Evolutionary conservation across 768 basidiomycete species (phyloP), one percentile per base, ranked within the genome.

Genomic region (Boletellus ananiceps): DNA sequence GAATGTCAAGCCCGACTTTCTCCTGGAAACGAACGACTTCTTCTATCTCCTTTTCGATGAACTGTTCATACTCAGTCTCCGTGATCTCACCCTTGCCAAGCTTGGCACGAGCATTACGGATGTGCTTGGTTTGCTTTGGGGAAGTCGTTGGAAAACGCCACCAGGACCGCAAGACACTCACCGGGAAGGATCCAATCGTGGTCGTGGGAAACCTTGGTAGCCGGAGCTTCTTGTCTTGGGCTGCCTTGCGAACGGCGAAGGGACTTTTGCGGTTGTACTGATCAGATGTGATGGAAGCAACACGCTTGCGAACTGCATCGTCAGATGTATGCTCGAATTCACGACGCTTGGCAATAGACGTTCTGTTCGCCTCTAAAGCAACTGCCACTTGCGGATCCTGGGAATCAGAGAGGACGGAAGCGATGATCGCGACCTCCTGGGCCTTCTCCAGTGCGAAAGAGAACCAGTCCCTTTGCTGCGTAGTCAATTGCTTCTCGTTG

Each of bases 121-220:
- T 99, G 73, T 98, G 94, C 74, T 95, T 97, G 65, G 96, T 99
- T 86, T 99, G 96, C 83, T 88, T 63, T 23, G 34, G 25, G 15
- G 50, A 47, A 55, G 33, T 54, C 14, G 48, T 59, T 33, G 57
- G 54, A 43, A 46, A 37, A 27, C 2, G n/a, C 29, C 19, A 23
- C 15, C 40, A 31, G 9, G 19, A 29, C 14, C 40, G 37, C 11
- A 33, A n/a, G 46, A 16, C 47, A 69, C 78, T 44, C 64, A 86
- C 85, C 60, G 94, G 95, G 91, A 96, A 97, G 27, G 95, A 97
- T 54, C 93, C 94, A 60, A 98, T 97, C 57, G 95, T 96, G 49
- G 95, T 97, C 47, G 95, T 96, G 51, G 95, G 94, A 84, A 98
- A 99, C 71, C 85, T 90, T 70, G 96, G 96, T 21, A 99, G 81